Evolutionary conservation across 192 early-diverging fungal species (phyloP).

Genomic region (Phlyctochytrium planicorne): DNA sequence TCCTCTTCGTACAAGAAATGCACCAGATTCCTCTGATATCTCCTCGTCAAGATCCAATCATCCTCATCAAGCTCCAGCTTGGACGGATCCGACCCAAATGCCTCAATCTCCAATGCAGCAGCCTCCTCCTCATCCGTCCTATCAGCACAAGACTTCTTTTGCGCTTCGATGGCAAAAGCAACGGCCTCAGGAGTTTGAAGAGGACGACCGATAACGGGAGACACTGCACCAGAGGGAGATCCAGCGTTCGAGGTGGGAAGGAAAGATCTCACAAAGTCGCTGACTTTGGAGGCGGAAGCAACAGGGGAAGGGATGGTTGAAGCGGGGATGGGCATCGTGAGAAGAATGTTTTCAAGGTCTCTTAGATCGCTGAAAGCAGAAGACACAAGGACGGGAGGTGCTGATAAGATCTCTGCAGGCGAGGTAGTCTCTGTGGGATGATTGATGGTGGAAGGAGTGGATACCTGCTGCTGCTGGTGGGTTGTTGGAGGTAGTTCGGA

Average conservation of each 20-base stretch:
- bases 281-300: neutral
- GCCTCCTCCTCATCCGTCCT: neutral
- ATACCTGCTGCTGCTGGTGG: no score
- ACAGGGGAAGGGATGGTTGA: neutral
- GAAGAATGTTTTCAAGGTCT: no score
- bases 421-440: no score
- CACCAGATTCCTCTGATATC: neutral
- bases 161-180: neutral
- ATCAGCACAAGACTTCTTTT: neutral
- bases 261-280: neutral
- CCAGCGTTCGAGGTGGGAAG: neutral
- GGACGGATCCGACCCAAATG: neutral
- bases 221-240: no score
- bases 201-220: no score
- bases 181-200: no score
- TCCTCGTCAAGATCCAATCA: neutral
- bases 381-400: no score
- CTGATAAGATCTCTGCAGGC: no score
- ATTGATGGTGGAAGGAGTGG: no score
- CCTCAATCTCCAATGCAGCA: neutral
- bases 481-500: no score
- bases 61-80: neutral
- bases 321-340: neutral
- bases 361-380: no score
- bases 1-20: conserved; percentile 31